Evolutionary conservation across 345 rosid species (phyloP).

Genomic region (Kernera saxatilis): DNA sequence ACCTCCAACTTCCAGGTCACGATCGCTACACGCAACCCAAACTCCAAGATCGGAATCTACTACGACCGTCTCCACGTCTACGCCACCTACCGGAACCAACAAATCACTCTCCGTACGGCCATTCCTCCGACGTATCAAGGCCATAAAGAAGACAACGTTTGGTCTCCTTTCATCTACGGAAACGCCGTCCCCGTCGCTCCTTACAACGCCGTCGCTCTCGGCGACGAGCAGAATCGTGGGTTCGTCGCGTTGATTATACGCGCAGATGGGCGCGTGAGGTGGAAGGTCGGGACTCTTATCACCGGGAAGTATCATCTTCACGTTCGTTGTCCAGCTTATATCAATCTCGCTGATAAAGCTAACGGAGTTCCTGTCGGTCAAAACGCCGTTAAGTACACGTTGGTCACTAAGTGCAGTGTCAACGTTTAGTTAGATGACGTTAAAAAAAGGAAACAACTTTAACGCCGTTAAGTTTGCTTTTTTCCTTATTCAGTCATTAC

Average conservation of each 20-base stretch:
- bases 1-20: conserved; percentile 78
- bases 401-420: conserved; percentile 52
- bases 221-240: conserved; percentile 51
- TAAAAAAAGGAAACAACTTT: not conserved
- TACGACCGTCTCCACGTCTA: conserved; percentile 71
- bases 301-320: conserved; percentile 58
- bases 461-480: conserved; percentile 13
- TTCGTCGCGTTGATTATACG: conserved; percentile 41
- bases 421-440: conserved; percentile 36
- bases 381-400: conserved; percentile 70
- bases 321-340: conserved; percentile 51
- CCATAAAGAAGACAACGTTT: conserved; percentile 53
- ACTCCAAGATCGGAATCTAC: conserved; percentile 71
- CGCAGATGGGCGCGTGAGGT: conserved; percentile 77
- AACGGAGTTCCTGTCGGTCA: conserved; percentile 43
- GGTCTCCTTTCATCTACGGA: conserved; percentile 79
- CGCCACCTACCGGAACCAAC: conserved; percentile 69
- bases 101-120: conserved; percentile 56
- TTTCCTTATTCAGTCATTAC: too few relatives aligned
- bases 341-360: conserved; percentile 40
- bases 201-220: conserved; percentile 39
- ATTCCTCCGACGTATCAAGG: conserved; percentile 51
- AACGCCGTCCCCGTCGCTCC: conserved; percentile 71
- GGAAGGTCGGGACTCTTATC: conserved; percentile 58
- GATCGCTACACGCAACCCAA: conserved; percentile 61